A percentile compares a stretch with the other conserved stretches of the same genome.
phyloP scores from a whole-genome alignment of 208 protist genomes.

The Porcisia hertigi region DNA sequence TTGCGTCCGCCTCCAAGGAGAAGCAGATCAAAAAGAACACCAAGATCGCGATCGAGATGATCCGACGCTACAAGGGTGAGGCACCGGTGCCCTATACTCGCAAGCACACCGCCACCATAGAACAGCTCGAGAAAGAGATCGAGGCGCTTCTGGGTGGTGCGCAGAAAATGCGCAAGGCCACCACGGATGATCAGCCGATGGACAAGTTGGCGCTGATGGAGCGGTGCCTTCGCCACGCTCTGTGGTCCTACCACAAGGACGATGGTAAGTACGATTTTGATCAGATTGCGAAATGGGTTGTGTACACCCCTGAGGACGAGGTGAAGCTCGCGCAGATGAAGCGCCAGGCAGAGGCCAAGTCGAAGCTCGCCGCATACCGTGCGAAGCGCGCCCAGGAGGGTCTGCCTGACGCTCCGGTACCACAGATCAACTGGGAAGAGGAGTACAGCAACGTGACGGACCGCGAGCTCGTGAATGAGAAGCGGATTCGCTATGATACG shows the following conservation, averaged over 20 bases:
- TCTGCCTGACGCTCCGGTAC: conserved; percentile 57
- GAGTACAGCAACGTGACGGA: conserved; percentile 82
- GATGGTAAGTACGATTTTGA: conserved; percentile 86
- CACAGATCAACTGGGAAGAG: conserved; percentile 75
- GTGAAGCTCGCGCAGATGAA: conserved; percentile 72
- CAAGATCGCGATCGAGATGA: conserved; percentile 89
- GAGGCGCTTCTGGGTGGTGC: conserved; percentile 84
- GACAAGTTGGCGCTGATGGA: conserved; percentile 92
- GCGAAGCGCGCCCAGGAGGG: conserved; percentile 63
- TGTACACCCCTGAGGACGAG: conserved; percentile 91
- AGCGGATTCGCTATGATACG: conserved; percentile 88
- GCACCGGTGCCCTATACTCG: conserved; percentile 77
- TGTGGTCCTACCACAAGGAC: conserved; percentile 93
- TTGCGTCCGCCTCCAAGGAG: conserved; percentile 55
- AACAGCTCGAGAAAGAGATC: conserved; percentile 90
- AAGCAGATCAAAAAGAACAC: conserved; percentile 90
- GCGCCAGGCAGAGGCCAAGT: conserved; percentile 76
- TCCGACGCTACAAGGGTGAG: conserved; percentile 83
- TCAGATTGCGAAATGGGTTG: conserved; percentile 90
- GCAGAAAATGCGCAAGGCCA: conserved; percentile 68
- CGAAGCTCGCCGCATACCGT: conserved; percentile 77
- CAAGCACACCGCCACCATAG: conserved; percentile 79
- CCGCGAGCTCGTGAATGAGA: conserved; percentile 88
- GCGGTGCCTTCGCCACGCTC: conserved; percentile 89
- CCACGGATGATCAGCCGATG: conserved; percentile 88